phyloP scores from a whole-genome alignment of 371 early-diverging fungal species.

The Zychaea mexicana region DNA sequence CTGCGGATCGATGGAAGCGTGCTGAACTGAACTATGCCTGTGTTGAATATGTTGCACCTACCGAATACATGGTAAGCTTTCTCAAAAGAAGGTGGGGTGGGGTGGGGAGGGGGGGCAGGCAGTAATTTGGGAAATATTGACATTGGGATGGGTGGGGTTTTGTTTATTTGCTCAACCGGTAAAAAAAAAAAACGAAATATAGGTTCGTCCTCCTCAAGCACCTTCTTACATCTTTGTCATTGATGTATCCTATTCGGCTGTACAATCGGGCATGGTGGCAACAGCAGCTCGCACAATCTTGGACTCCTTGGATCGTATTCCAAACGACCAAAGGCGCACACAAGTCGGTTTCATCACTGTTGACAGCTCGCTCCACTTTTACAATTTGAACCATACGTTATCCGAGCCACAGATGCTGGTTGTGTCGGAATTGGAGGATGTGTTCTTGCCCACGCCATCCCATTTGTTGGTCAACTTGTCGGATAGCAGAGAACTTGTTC shows the following conservation, averaged over 20 bases:
- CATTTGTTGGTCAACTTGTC: conserved; percentile 86
- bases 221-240: conserved; percentile 91
- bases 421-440: conserved; percentile 88
- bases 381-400: conserved; percentile 66
- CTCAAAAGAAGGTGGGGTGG: too few species aligned
- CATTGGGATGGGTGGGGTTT: not conserved
- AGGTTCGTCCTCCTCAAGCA: conserved; percentile 71
- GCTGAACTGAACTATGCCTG: conserved; percentile 88
- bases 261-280: conserved; percentile 75
- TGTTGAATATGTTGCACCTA: conserved; percentile 93
- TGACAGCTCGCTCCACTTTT: conserved; percentile 89
- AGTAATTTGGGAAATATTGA: not conserved
- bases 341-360: conserved; percentile 90
- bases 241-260: conserved; percentile 90
- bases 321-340: conserved; percentile 88
- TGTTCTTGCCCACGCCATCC: conserved; percentile 83
- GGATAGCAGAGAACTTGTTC: conserved; percentile 73
- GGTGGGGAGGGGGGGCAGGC: not conserved
- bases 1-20: conserved; percentile 84
- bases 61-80: conserved; percentile 81
- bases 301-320: conserved; percentile 83
- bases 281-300: conserved; percentile 80
- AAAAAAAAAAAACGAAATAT: not conserved
- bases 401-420: conserved; percentile 93
- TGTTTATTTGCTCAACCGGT: not conserved